Base-by-base conservation (phyloP, 1,139 yeast species). In the Candida gigantensis region DNA sequence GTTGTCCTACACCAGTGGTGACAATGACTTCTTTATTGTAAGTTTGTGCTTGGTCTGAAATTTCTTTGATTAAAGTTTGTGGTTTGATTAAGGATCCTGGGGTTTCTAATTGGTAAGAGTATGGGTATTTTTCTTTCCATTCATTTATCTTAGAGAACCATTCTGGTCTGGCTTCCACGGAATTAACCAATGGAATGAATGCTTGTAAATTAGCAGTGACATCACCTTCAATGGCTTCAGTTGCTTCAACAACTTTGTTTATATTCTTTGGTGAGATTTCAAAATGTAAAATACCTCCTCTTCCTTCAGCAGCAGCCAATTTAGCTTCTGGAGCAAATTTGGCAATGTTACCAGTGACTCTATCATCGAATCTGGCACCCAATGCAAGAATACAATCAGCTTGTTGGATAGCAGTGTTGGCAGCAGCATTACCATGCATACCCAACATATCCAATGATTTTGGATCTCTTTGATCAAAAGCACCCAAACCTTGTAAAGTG, bases 1-100 rank as follows among this genome's bases (percentile, higher is more conserved):
- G 98, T 74, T 92, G 98, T 43, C 98, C 98, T 40, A 92, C 97
- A 73, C 98, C 98, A 32, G 98, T 92, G 39, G 97, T 85, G 51
- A 92, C 82, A 55, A 89, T 80, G 45, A 88, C 90, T 46, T 81
- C 87, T 60, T 79, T 86, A 45, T 79, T 81, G 54, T 80, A 77
- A 38, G 72, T 70, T 37, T 70, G 72, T 26, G 90, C 81, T 53
- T 89, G 83, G 46, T 80, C 75, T 7, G 95, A 81, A 42, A 92
- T 75, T 62, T 86, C 92, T 37, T 74, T 67, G 46, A 92, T 81
- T 41, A 90, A 81, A 31, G 97, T 87, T 70, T 92, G 98, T 33
- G 98, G 98, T 61, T 90, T 90, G 53, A 92, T 84, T 52, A 72
- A 74, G 17, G 89, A 86, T 29, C 80, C 95, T 38, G 88, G 85